Percentiles rank a stretch among this genome's conserved stretches.
Evolutionary conservation across 2,329 filamentous ascomycete genomes (phyloP).

Genomic region (Aspergillus novofumigatus): DNA sequence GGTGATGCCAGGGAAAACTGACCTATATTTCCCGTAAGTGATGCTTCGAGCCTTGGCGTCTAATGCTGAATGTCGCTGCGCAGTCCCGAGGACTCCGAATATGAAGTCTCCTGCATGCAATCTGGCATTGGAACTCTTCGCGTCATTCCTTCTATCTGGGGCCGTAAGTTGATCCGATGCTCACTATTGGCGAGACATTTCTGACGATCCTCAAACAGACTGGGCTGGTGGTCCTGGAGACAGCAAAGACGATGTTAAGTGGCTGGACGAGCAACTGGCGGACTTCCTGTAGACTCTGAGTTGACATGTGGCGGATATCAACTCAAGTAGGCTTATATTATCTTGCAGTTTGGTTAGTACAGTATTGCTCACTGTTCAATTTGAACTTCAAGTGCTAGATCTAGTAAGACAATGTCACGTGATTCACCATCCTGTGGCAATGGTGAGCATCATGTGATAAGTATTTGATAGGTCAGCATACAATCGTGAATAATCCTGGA

Average conservation of each 20-base stretch:
- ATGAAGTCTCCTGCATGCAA: conserved; percentile 63
- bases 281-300: conserved; percentile 44
- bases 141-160: conserved; percentile 61
- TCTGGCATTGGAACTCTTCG: conserved; percentile 54
- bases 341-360: neutral
- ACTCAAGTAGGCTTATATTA: neutral
- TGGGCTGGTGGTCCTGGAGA: conserved; percentile 67
- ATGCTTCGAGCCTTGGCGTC: neutral
- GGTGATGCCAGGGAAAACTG: conserved; percentile 67
- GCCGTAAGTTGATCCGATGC: conserved; percentile 46
- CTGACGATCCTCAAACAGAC: conserved; percentile 29
- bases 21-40: conserved; percentile 71
- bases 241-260: conserved; percentile 66
- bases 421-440: neutral
- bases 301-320: neutral
- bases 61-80: conserved; percentile 4
- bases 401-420: neutral
- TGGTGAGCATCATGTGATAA: neutral
- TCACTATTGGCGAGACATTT: neutral
- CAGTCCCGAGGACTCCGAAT: conserved; percentile 70
- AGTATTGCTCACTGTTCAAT: too few relatives aligned
- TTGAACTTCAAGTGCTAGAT: too few relatives aligned
- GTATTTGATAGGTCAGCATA: neutral
- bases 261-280: conserved; percentile 62
- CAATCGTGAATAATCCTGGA: neutral